Base-by-base conservation (phyloP, 1,139 yeast genomes). In the Candida tetrigidarum region DNA sequence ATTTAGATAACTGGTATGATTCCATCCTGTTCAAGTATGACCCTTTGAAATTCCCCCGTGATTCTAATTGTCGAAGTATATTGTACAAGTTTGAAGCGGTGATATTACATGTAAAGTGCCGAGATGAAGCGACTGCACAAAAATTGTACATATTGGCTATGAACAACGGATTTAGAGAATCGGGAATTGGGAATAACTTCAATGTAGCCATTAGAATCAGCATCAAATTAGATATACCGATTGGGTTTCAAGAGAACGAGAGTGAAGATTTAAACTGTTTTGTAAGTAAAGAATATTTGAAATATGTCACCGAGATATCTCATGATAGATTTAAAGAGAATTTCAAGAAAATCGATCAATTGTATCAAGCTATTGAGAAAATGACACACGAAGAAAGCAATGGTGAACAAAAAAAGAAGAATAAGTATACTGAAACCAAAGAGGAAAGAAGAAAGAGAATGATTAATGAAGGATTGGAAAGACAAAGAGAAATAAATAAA, bases 141-240 rank as follows among this genome's bases (percentile, higher is more conserved):
- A 66, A 67, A 26, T 63, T 90, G 12, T 87, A 83, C 53, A 78
- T 83, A 27, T 67, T 79, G 0, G 96, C 96, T 0, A 85, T 89
- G 91, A 76, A 78, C 8, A 84, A 93, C 63, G 97, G 97, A 6
- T 90, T 86, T 57, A 71, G 97, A 56, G 97, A 89, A 62, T 78
- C 89, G 29, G 97, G 97, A 1, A 87, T 89, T 42, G 95, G 96
- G 4, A 76, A 84, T 34, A 87, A 87, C 55, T 78, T 82, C 55
- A 71, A 84, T n/a, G 96, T 88, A 3, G 96, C 89, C 0, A 83
- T 88, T 18, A 70, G 96, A 51, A 85, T 81, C 4, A 81, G 87
- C 11, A 83, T 88, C 46, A 80, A 80, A 53, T 63, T 88, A 25
- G 96, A 88, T 60, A 71, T 83, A 0, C 96, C 96, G 0, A 77